Evolutionary conservation across 2,329 filamentous ascomycete genomes (phyloP).

Genomic region (Leptographium lundbergii): DNA sequence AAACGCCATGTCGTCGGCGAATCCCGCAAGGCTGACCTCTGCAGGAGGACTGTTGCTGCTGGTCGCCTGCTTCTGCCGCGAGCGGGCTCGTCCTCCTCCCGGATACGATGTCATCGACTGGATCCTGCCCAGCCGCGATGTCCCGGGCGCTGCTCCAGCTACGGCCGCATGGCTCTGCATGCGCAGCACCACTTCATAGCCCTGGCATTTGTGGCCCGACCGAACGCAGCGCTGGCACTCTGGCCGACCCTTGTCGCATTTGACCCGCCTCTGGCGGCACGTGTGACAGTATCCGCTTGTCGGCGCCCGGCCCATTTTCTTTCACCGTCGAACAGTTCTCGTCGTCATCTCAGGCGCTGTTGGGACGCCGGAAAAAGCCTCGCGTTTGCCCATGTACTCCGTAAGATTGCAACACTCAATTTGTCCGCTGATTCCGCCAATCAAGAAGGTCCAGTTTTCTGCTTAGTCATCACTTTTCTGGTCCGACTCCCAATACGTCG

Average conservation of each 20-base stretch:
- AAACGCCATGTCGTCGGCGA: conserved; percentile 16
- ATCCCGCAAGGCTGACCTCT: conserved; percentile 14
- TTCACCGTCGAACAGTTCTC: neutral
- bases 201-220: conserved; percentile 14
- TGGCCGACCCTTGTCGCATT: conserved; percentile 16
- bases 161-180: conserved; percentile 16
- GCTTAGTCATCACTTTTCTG: no score
- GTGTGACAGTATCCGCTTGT: conserved; percentile 18
- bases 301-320: conserved; percentile 15
- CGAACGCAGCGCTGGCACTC: conserved; percentile 14
- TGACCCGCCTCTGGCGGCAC: conserved; percentile 16
- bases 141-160: conserved; percentile 13
- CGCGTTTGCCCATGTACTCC: no score
- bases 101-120: conserved; percentile 13
- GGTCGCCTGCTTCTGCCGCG: neutral
- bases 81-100: neutral
- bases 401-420: no score
- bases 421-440: no score
- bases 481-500: neutral
- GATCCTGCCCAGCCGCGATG: conserved; percentile 13
- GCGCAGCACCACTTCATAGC: conserved; percentile 16
- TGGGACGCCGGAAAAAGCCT: neutral
- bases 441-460: no score
- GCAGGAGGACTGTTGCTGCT: neutral
- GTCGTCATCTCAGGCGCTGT: neutral